Base-by-base conservation (phyloP, 495 filamentous ascomycete genomes). In the Daldinia grandis region DNA sequence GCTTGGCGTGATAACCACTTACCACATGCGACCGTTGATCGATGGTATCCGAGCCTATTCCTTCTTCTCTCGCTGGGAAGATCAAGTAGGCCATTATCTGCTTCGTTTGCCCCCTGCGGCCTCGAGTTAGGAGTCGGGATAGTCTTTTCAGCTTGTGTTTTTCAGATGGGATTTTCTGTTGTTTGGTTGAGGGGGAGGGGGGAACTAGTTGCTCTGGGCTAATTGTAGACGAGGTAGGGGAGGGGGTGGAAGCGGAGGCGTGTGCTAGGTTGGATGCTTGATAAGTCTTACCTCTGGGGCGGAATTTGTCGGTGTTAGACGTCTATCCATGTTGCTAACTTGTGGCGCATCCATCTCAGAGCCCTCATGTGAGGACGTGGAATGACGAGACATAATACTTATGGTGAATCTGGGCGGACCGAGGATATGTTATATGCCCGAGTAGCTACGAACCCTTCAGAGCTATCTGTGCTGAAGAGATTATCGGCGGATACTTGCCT, bases 21-120 rank as follows among this genome's bases (percentile, higher is more conserved):
- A 99, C 95, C 92, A 85, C 95, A 99, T 71, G 95, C 95, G 78
- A 98, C 93, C 62, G 95, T 97, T 37, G 94, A 98, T 64, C 95
- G 90, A 84, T 98, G 95, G 79, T 99, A 99, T 31, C 95, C 95
- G 58, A 99, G 85, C 81, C 97, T 98, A 78, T 98, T 99, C 73
- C 95, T 90, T 78, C 92, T 91, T 81, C 95, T 97, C 74, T 97
- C 94, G 44, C 83, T 85, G 37, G 89, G 82, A 68, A 84, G 75
- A 79, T 78, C 66, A 80, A 83, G 79, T 80, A 74, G 38, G 1
- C 56, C 57, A 55, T 70, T 40, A 57, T 80, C 79, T 56, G 63
- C 24, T 49, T 73, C 68, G 71, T 63, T 64, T 50, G 67, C 73
- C 73, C 68, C 82, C 79, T 82, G 78, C 53, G 83, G 81, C 67